Evolutionary conservation across 2,329 filamentous ascomycete species (phyloP).

Genomic region (Kalmusia sp.): DNA sequence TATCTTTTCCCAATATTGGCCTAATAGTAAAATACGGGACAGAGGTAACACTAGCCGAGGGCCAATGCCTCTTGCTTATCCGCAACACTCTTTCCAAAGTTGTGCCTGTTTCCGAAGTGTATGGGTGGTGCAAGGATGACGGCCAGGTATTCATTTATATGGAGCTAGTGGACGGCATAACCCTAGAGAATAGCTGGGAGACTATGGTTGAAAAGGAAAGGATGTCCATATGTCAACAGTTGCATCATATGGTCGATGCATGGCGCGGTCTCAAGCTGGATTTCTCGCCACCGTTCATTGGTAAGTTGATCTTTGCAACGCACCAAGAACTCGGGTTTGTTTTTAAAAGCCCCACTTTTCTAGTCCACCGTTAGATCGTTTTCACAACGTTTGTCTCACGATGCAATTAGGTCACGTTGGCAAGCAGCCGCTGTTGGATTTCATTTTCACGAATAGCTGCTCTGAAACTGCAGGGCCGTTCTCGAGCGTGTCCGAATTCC

Average conservation of each 20-base stretch:
- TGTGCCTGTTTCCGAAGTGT: conserved; percentile 25
- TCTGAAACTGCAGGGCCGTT: conserved; percentile 25
- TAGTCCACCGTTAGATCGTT: neutral
- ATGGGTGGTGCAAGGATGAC: conserved; percentile 21
- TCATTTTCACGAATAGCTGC: conserved; percentile 16
- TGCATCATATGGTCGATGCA: conserved; percentile 12
- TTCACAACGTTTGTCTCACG: neutral
- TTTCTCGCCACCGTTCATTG: conserved; percentile 8
- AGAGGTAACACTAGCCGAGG: conserved; percentile 18
- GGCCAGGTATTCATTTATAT: conserved; percentile 28
- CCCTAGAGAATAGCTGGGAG: conserved; percentile 21
- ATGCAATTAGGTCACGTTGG: conserved; percentile 16
- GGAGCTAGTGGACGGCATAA: conserved; percentile 22
- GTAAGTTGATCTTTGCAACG: conserved; percentile 7
- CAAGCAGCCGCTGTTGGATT: conserved; percentile 21
- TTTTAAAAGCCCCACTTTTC: neutral
- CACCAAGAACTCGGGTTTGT: no score
- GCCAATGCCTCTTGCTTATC: conserved; percentile 16
- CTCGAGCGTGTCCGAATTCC: conserved; percentile 20
- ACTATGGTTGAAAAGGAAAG: conserved; percentile 14
- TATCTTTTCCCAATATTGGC: conserved; percentile 15
- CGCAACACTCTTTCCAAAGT: conserved; percentile 12
- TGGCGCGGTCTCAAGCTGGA: conserved; percentile 9
- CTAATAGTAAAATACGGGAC: conserved; percentile 24
- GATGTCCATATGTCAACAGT: conserved; percentile 16